A percentile compares a stretch with the other conserved stretches of the same genome.
These are phyloP conservation scores for Corylus heterophylla DNA, from an alignment of 306 rosid genomes.

Conservation along the genomic window DNA sequence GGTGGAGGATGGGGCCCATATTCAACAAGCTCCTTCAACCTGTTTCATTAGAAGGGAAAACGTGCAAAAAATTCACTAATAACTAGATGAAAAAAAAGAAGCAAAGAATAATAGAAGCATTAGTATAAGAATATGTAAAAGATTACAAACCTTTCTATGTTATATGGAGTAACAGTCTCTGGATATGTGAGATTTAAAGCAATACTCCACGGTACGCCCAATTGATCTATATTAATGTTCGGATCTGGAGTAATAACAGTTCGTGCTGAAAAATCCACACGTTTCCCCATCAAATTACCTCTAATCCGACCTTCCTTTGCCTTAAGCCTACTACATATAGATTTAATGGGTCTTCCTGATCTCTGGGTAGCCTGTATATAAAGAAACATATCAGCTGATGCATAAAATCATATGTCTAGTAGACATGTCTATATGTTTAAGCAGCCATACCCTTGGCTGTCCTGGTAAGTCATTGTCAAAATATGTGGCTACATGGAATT, in stretches of 20 bases:
- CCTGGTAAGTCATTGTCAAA: slow-evolving; percentile 98
- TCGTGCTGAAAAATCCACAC: slow-evolving; percentile 98
- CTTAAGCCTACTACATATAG: slow-evolving; percentile 98
- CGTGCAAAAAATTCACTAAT: neutral
- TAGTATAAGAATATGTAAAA: neutral
- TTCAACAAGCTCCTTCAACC: slow-evolving; percentile 97
- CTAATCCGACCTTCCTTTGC: slow-evolving; percentile 99
- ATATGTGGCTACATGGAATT: slow-evolving; percentile 95
- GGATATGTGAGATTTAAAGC: slow-evolving; percentile 97
- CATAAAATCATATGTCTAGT: neutral
- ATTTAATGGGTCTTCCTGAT: slow-evolving; percentile 97
- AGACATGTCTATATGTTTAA: slow-evolving; percentile 16
- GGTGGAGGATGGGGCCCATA: slow-evolving; percentile 99
- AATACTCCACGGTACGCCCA: slow-evolving; percentile 99
- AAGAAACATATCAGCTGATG: neutral
- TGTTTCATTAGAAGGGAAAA: slow-evolving; percentile 27
- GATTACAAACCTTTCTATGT: slow-evolving; percentile 74
- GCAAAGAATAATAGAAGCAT: neutral
- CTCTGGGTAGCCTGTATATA: slow-evolving; percentile 85
- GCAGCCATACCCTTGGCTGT: slow-evolving; percentile 79
- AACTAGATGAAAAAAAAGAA: slow-evolving; percentile 4
- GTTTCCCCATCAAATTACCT: slow-evolving; percentile 97
- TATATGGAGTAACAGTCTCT: slow-evolving; percentile 98
- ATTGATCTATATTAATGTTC: slow-evolving; percentile 83
- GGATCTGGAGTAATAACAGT: slow-evolving; percentile 99